Evolutionary conservation across 1,284 basidiomycete species (phyloP).

Genomic region (Vanrija sp.): DNA sequence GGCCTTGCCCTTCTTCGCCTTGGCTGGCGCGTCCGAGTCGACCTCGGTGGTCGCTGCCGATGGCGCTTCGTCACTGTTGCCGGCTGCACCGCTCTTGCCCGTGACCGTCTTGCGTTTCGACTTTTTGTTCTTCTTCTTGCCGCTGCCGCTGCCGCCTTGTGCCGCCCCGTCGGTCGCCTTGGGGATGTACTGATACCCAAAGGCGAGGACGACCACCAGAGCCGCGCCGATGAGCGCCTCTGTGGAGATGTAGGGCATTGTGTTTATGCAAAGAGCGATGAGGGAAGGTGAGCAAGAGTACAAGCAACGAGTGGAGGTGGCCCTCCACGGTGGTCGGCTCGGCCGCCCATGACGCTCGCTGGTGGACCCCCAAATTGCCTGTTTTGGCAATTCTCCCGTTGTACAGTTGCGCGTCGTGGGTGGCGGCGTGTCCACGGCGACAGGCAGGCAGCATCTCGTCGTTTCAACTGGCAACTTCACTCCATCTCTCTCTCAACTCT

Average conservation of each 20-base stretch:
- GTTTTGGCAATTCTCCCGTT: slow-evolving; percentile 11
- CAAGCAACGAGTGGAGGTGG: not conserved
- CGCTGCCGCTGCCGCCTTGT: not conserved
- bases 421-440: too few species aligned
- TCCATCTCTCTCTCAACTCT: too few species aligned
- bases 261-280: not conserved
- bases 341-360: not conserved
- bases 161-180: too few species aligned
- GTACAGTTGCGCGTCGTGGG: too few species aligned
- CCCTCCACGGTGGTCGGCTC: not conserved
- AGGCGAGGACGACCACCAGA: slow-evolving; percentile 33
- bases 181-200: slow-evolving; percentile 34
- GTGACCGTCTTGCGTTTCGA: slow-evolving; percentile 26
- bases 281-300: not conserved
- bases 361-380: slow-evolving; percentile 4
- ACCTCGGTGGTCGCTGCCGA: not conserved
- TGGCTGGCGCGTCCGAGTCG: slow-evolving; percentile 5
- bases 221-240: slow-evolving; percentile 40
- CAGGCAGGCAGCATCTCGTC: too few species aligned
- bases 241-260: slow-evolving; percentile 47
- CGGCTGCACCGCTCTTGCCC: not conserved
- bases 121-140: slow-evolving; percentile 30
- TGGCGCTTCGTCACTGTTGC: not conserved
- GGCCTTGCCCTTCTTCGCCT: slow-evolving; percentile 8
- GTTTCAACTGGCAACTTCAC: too few species aligned